These are phyloP conservation scores for Leptodontidium sp. DNA, from an alignment of 2,329 filamentous ascomycete genomes.

Conservation along the genomic window DNA sequence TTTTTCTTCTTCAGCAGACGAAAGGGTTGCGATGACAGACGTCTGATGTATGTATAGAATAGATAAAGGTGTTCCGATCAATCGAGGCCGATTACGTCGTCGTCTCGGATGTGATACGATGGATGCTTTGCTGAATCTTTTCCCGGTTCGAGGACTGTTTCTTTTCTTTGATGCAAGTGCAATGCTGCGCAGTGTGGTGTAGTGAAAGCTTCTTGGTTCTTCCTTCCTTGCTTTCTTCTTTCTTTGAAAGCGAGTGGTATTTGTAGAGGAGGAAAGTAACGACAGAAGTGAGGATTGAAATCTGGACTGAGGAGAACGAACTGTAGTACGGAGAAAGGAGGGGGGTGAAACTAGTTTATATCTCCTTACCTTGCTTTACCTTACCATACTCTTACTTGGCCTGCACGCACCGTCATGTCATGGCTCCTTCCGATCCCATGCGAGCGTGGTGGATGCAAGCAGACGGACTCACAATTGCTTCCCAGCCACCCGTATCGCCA, in stretches of 20 bases:
- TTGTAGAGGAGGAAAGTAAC: not conserved
- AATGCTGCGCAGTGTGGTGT: not conserved
- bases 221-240: not conserved
- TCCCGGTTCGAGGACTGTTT: conserved; percentile 1
- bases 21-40: conserved; percentile 1
- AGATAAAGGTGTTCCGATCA: not conserved
- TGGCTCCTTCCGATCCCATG: not conserved
- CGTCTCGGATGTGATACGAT: conserved; percentile 18
- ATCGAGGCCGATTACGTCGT: not conserved
- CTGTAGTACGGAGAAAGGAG: not conserved
- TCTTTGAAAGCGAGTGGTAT: conserved; percentile 9
- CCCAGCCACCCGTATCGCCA: conserved; percentile 10
- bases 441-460: not conserved
- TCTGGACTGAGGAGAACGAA: not conserved
- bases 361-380: not conserved
- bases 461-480: conserved; percentile 10
- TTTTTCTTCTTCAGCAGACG: not conserved
- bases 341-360: conserved; percentile 18
- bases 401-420: not conserved
- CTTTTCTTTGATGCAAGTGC: conserved; percentile 2
- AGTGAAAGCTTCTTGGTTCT: not conserved
- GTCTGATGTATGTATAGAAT: conserved; percentile 10
- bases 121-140: conserved; percentile 6
- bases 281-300: not conserved
- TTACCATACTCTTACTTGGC: too few relatives aligned